Conservation (phyloP, 495 filamentous ascomycete species). For the Glonium stellatum region DNA sequence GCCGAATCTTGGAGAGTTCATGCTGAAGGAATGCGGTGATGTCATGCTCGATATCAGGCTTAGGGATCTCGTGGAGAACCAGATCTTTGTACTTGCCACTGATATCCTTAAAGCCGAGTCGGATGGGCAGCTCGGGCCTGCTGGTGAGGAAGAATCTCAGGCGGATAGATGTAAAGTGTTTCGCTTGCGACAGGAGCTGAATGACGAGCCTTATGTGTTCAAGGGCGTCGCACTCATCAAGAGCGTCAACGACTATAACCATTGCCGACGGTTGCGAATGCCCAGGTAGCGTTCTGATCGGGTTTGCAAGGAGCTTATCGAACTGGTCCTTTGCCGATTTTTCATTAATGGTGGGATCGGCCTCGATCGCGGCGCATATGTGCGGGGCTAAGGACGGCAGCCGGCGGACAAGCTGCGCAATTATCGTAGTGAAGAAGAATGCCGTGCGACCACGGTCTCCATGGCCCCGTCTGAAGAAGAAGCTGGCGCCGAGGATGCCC, state of each 20-base stretch:
- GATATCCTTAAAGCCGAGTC: slow-evolving; percentile 10
- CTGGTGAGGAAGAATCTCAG: slow-evolving; percentile 34
- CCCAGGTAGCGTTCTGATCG: background rate
- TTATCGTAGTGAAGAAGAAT: slow-evolving; percentile 23
- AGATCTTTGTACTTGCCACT: slow-evolving; percentile 15
- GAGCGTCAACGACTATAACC: slow-evolving; percentile 32
- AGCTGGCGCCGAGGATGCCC: slow-evolving; percentile 15
- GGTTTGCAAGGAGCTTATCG: background rate
- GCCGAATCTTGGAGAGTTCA: slow-evolving; percentile 4
- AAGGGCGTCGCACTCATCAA: slow-evolving; percentile 32
- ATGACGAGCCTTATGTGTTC: slow-evolving; percentile 24
- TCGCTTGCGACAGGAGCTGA: slow-evolving; percentile 25
- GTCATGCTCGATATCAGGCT: slow-evolving; percentile 32
- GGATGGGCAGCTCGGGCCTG: slow-evolving; percentile 32
- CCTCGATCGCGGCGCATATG: slow-evolving; percentile 6
- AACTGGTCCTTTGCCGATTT: slow-evolving; percentile 5
- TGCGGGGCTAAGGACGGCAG: slow-evolving; percentile 1
- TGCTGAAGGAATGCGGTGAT: slow-evolving; percentile 30
- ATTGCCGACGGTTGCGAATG: background rate
- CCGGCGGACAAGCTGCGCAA: slow-evolving; percentile 4
- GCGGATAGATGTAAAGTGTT: slow-evolving; percentile 11
- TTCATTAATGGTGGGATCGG: background rate
- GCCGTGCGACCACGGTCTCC: slow-evolving; percentile 12
- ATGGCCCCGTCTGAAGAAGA: slow-evolving; percentile 22
- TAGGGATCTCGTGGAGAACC: slow-evolving; percentile 32